Base-by-base conservation (phyloP, 345 rosid species). In the Syzygium grande region DNA sequence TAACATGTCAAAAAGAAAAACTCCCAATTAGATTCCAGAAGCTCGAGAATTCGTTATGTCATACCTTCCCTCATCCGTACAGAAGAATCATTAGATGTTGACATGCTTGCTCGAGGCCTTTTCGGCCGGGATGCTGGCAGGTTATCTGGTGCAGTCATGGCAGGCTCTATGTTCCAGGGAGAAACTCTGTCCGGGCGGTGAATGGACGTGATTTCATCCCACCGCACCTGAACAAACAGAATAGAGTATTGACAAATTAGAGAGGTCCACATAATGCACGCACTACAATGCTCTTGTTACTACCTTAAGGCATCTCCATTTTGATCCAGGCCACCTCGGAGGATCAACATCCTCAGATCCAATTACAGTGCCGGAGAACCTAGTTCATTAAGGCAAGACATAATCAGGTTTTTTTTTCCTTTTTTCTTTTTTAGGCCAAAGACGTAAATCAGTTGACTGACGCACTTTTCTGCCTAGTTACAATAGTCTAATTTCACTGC, bases 291-390 rank as follows among this genome's bases (percentile, higher is more conserved):
- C 34, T 83, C 30, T 25, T 68, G 88, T n/a, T 78, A 61, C 30
- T 86, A 94, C 96, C 94, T 92, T 94, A 14, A 94, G 93, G 85
- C 90, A 92, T 88, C 96, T 90, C 96, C 96, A 94, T 87, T 90
- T 92, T 51, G 96, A 94, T n/a, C 89, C 94, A 41, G 88, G 89
- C 96, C 96, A 94, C 83, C 91, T 91, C 5, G 19, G 56, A 46
- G 94, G 86, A 86, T 92, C 94, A 38, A 89, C 88, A 86, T 93
- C 95, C 88, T 93, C 96, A 63, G 87, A 87, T 83, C 95, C 96
- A 85, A 92, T 88, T n/a, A 94, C 90, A 5, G 96, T 93, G 73
- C 95, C 95, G 1, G 93, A 88, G 84, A 92, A 92, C 89, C 96
- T 94, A 87, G 27, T 41, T 17, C 59, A 53, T 65, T 53, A 68